These are phyloP conservation scores for Lachancea thermotolerans DNA, from an alignment of 805 yeast species.

Conservation along the genomic window DNA sequence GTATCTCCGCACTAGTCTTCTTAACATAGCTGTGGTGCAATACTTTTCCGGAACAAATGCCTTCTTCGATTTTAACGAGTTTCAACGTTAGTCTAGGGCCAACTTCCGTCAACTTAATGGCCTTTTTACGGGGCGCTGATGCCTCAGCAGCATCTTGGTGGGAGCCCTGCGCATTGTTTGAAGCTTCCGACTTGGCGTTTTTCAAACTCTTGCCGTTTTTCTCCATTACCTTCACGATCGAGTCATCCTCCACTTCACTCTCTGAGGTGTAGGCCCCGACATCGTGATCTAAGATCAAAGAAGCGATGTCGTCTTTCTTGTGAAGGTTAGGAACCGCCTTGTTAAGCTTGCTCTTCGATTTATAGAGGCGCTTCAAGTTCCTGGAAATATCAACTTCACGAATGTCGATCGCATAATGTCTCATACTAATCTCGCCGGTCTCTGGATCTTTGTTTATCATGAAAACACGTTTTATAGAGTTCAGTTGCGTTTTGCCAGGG, in stretches of 20 bases:
- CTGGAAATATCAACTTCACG: slow-evolving; percentile 72
- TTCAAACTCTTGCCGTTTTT: slow-evolving; percentile 21
- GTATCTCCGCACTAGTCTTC: slow-evolving; percentile 57
- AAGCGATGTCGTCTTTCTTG: slow-evolving; percentile 68
- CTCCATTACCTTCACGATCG: slow-evolving; percentile 53
- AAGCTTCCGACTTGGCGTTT: slow-evolving; percentile 17
- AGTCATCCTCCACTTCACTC: slow-evolving; percentile 91
- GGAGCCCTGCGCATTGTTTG: slow-evolving; percentile 13
- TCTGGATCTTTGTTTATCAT: slow-evolving; percentile 68
- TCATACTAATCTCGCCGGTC: slow-evolving; percentile 68
- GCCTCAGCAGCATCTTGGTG: slow-evolving; percentile 24
- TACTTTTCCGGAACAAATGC: slow-evolving; percentile 82
- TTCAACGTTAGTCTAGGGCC: slow-evolving; percentile 84
- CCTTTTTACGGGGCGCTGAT: slow-evolving; percentile 50
- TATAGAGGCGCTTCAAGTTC: slow-evolving; percentile 64
- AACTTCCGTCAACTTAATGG: slow-evolving; percentile 84
- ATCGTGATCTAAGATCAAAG: slow-evolving; percentile 74
- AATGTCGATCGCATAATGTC: slow-evolving; percentile 87
- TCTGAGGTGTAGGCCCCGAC: slow-evolving; percentile 77
- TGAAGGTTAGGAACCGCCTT: slow-evolving; percentile 66
- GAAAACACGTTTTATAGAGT: slow-evolving; percentile 74
- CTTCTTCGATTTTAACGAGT: slow-evolving; percentile 85
- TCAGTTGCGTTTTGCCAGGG: slow-evolving; percentile 71
- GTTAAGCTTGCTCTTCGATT: slow-evolving; percentile 51
- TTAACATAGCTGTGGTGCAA: slow-evolving; percentile 67